These are phyloP conservation scores for Curvularia eragrostidis DNA, from an alignment of 2,329 filamentous ascomycete species.

Conservation along the genomic window DNA sequence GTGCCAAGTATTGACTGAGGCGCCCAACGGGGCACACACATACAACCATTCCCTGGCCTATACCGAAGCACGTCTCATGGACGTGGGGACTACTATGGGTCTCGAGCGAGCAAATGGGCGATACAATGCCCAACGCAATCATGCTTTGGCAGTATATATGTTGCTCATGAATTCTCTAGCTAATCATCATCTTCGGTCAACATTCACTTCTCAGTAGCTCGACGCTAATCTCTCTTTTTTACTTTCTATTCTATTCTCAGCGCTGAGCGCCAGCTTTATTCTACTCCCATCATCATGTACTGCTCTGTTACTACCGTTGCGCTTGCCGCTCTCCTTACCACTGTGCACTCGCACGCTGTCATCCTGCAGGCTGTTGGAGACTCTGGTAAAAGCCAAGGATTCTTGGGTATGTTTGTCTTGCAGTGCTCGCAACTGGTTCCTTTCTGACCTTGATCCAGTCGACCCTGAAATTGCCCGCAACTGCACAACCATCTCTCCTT, in stretches of 20 bases:
- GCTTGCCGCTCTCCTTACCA: conserved; percentile 39
- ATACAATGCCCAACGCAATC: conserved; percentile 1
- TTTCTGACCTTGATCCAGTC: conserved; percentile 18
- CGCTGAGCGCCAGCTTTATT: conserved; percentile 34
- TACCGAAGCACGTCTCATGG: conserved; percentile 31
- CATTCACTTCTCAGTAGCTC: conserved; percentile 15
- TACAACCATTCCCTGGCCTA: conserved; percentile 17
- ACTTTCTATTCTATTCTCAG: conserved; percentile 32
- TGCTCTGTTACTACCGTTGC: conserved; percentile 35
- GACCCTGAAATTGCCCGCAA: conserved; percentile 46
- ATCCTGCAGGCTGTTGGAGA: conserved; percentile 42
- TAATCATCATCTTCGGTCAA: conserved; percentile 7
- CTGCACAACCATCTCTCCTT: conserved; percentile 48
- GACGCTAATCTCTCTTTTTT: conserved; percentile 26
- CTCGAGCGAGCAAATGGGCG: conserved; percentile 10
- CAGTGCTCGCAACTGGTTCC: background rate
- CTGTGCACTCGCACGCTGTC: conserved; percentile 42
- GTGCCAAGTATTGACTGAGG: conserved; percentile 19
- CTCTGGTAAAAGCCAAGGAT: conserved; percentile 41
- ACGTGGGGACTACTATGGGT: conserved; percentile 30
- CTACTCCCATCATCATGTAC: conserved; percentile 31
- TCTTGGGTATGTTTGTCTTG: conserved; percentile 19
- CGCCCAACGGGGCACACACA: conserved; percentile 17
- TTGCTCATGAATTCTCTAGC: background rate
- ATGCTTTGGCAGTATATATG: conserved; percentile 25